Conservation (phyloP, 1,284 basidiomycete species). For the Apiotrichum gamsii region DNA sequence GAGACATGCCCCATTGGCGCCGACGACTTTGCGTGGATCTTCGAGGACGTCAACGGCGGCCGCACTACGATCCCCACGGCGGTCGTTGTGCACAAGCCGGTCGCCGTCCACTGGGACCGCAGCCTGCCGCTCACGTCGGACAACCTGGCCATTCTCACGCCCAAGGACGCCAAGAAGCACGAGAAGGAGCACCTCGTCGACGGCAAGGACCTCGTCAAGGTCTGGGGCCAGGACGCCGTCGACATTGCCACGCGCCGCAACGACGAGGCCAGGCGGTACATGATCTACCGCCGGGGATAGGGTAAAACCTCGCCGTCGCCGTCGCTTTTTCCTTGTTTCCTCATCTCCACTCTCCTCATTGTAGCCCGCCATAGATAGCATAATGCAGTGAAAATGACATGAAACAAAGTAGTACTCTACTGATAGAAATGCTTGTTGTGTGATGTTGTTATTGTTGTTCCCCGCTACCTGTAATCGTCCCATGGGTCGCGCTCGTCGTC, state of each 20-base stretch:
- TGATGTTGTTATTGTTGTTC: not conserved
- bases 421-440: not conserved
- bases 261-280: slow-evolving; percentile 52
- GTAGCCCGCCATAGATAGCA: not conserved
- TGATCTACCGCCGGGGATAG: slow-evolving; percentile 32
- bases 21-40: slow-evolving; percentile 72
- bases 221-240: slow-evolving; percentile 62
- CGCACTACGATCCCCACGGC: slow-evolving; percentile 71
- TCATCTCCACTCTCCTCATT: not conserved
- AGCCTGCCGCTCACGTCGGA: slow-evolving; percentile 57
- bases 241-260: slow-evolving; percentile 51
- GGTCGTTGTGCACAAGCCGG: slow-evolving; percentile 55
- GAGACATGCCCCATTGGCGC: slow-evolving; percentile 54
- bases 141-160: slow-evolving; percentile 76
- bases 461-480: slow-evolving; percentile 25
- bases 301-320: not conserved
- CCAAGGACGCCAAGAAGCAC: slow-evolving; percentile 65
- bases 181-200: slow-evolving; percentile 52
- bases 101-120: slow-evolving; percentile 67
- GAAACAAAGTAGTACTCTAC: not conserved
- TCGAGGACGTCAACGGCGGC: slow-evolving; percentile 79
- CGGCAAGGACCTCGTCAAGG: slow-evolving; percentile 50
- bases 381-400: slow-evolving; percentile 4
- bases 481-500: slow-evolving; percentile 28
- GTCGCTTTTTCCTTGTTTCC: too few species aligned